Evolutionary conservation across 139 green algal species (phyloP).

Genomic region (Micractinium conductrix): DNA sequence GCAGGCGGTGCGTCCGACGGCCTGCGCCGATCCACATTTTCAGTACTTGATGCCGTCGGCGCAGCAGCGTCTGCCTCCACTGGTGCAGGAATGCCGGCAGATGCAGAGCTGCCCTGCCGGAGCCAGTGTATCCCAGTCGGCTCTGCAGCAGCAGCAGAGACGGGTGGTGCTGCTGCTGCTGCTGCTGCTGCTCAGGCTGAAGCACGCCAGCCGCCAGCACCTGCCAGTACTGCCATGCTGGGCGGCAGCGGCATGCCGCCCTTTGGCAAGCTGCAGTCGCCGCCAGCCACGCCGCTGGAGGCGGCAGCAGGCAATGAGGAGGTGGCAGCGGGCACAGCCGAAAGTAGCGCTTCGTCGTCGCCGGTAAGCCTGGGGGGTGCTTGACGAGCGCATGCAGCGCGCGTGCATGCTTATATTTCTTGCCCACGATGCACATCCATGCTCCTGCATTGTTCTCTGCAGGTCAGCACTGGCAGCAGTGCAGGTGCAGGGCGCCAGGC

Average conservation of each 20-base stretch:
- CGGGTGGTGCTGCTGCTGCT: not conserved
- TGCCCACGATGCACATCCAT: not conserved
- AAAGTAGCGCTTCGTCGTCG: too few species aligned
- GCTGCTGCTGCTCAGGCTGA: not conserved
- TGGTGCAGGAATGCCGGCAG: too few species aligned
- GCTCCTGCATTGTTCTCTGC: not conserved
- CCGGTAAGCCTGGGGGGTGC: too few species aligned
- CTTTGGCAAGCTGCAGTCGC: conserved; percentile 26
- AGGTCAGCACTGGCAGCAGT: conserved; percentile 25
- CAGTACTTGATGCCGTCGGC: too few species aligned
- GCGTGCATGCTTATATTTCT: too few species aligned
- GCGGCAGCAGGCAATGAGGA: too few species aligned
- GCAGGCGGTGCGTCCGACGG: too few species aligned
- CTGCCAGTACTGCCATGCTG: not conserved
- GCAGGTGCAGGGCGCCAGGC: not conserved
- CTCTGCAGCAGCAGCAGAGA: not conserved
- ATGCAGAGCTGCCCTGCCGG: not conserved
- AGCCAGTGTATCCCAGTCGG: too few species aligned
- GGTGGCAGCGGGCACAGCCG: too few species aligned
- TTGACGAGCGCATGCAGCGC: too few species aligned
- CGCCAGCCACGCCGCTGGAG: conserved; percentile 12
- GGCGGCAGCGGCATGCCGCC: not conserved
- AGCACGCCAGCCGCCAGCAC: not conserved
- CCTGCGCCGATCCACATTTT: too few species aligned
- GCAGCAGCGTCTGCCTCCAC: too few species aligned